Evolutionary conservation across 164 flowering plant genomes (phyloP), one percentile per base, ranked within the genome.

Genomic region (Litsea cubeba): DNA sequence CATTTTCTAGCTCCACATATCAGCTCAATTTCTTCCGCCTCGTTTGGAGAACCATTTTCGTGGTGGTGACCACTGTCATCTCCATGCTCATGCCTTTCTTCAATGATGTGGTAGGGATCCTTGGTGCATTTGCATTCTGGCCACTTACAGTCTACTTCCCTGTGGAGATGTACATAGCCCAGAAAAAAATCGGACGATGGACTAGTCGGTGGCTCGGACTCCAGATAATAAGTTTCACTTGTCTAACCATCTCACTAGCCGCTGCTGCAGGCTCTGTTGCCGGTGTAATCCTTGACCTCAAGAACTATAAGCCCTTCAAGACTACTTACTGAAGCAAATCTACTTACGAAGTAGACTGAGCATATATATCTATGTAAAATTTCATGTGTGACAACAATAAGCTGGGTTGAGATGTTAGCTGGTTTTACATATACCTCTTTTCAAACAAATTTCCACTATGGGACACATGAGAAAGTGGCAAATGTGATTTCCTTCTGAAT

Each of bases 51-150:
- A 86, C 87, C 1, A 12, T 74, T 11, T 89, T 87, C 60, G 93
- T 89, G 3, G 62, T 73, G 22, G 0, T 76, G 35, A 85, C 90
- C 22, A 89, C 93, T 1, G 22, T 88, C 30, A 84, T 83, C 62
- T 81, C 93, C 76, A 89, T 88, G 91, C 88, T 88, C 65, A 20
- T 89, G 87, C 93, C 93, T 40, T 88, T 88, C 84, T 89, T 89
- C 87, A 88, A 89, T 20, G 91, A 88, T 35, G 87, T 89, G 1
- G 89, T 88, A 22, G 93, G 93, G 11, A 77, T 89, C 32, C 87
- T 88, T 2, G 91, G 93, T 49, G 93, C 93, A 11, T 50, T 88
- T n/a, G 91, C 90, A 26, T 89, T 89, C 71, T 89, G 93, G 91
- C 89, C 91, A 3, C 69, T 86, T 26, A 86, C 87, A 2, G 87